phyloP scores from a whole-genome alignment of 1,284 basidiomycete genomes.

The Calocybe gambosa region DNA sequence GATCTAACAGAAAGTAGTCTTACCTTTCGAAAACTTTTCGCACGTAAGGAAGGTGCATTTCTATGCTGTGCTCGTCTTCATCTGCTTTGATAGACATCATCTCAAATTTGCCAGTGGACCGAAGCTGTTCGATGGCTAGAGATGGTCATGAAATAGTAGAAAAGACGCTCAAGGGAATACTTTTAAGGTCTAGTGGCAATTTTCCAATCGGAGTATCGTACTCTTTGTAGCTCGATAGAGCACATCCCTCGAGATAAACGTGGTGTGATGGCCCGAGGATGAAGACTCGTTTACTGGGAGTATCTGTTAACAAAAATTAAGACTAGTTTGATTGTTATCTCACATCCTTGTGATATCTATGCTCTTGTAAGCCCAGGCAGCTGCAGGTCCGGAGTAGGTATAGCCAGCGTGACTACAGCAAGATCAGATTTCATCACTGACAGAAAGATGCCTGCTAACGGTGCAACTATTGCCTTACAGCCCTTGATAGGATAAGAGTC shows the following conservation, averaged over 20 bases:
- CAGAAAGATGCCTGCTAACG: conserved; percentile 49
- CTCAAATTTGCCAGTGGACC: conserved; percentile 64
- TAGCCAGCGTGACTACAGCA: conserved; percentile 86
- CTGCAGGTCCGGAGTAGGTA: conserved; percentile 88
- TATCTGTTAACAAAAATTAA: not conserved
- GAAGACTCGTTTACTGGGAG: conserved; percentile 79
- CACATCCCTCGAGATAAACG: conserved; percentile 82
- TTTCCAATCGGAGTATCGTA: conserved; percentile 89
- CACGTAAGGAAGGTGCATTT: conserved; percentile 96
- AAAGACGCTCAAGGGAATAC: conserved; percentile 39
- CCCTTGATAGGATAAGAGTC: conserved; percentile 62
- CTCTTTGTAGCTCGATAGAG: conserved; percentile 67
- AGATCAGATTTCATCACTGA: not conserved
- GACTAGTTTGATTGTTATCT: conserved; percentile 18
- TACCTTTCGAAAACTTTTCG: conserved; percentile 82
- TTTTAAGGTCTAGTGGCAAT: conserved; percentile 71
- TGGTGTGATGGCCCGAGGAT: conserved; percentile 97
- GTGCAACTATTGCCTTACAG: conserved; percentile 94
- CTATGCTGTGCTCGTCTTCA: conserved; percentile 94
- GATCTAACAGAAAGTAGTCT: conserved; percentile 16
- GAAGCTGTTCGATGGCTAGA: conserved; percentile 67
- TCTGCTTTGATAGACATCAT: conserved; percentile 68
- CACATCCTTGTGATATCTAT: conserved; percentile 82
- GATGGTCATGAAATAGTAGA: not conserved
- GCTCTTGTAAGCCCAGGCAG: conserved; percentile 93